Base-by-base conservation (phyloP, 208 protist species). In the Histomonas meleagridis region DNA sequence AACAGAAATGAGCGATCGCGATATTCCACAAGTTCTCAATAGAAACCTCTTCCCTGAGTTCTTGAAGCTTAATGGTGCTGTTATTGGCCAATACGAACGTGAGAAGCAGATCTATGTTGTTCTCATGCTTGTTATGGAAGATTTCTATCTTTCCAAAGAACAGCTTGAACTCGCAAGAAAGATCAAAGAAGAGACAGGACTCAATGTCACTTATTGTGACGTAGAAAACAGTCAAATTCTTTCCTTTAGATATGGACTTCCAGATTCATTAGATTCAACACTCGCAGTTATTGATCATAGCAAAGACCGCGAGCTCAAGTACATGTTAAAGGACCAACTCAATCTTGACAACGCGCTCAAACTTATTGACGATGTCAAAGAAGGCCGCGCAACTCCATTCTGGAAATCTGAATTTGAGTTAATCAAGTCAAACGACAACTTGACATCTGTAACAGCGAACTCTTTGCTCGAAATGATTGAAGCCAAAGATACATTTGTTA, bases 81-180 rank as follows among this genome's bases (percentile, higher is more conserved):
- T 51, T 28, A 16, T 23, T 28, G 40, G 12, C 23, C 7, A 23
- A 1, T 79, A 18, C 18, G 70, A 79, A 43, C 21, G 40, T 40
- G 40, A 51, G 32, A 79, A 79, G 70, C 70, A 79, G 28, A 79
- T 51, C 18, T 79, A 51, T 43, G 38, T 79, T 23, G 49, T 79
- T 43, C 40, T 79, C 7, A 49, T 79, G 40, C 23, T 79, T 9
- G 10, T 26, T 10, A 79, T 79, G 70, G 70, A 79, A 5, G 70
- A 79, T 51, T 79, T 79, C 70, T 79, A 79, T 51, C 40, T 79
- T 7, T 49, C 70, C 46, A 23, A 79, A 35, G 70, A 79, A 28
- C 70, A 79, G 18, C 70, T 79, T 40, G 38, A 79, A 21, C 70
- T 79, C 28, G 40, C 40, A 23, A 32, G 40, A 7, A 0, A 79